Conservation (phyloP, 2,329 filamentous ascomycete genomes). For the Paraconiothyrium brasiliense region DNA sequence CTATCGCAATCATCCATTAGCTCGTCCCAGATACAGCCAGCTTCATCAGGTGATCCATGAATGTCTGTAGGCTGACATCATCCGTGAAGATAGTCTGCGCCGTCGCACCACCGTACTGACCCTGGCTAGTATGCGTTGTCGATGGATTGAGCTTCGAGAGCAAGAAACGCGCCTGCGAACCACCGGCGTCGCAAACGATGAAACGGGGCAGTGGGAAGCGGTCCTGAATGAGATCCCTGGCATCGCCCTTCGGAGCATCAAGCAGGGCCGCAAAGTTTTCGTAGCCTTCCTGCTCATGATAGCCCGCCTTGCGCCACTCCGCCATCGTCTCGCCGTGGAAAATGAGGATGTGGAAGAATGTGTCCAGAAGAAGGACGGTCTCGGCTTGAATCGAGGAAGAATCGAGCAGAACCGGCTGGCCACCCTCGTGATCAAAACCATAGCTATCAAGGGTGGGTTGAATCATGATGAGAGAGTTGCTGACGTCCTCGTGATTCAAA, state of each 20-base stretch:
- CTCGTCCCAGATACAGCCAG: slow-evolving; percentile 50
- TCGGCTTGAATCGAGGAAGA: slow-evolving; percentile 95
- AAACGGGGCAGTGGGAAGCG: slow-evolving; percentile 98
- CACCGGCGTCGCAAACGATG: slow-evolving; percentile 98
- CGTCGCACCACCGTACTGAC: slow-evolving; percentile 88
- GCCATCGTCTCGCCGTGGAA: slow-evolving; percentile 99
- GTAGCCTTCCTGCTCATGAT: slow-evolving; percentile 97
- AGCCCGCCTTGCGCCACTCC: slow-evolving; percentile 97
- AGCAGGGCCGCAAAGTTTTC: slow-evolving; percentile 92
- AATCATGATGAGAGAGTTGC: slow-evolving; percentile 98
- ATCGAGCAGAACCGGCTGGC: slow-evolving; percentile 91
- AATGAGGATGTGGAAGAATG: slow-evolving; percentile 99
- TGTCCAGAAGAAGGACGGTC: slow-evolving; percentile 92
- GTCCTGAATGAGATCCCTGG: slow-evolving; percentile 95
- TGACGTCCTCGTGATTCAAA: slow-evolving; percentile 94
- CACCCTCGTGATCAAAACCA: slow-evolving; percentile 93
- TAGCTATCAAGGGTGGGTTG: slow-evolving; percentile 98
- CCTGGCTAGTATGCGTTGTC: slow-evolving; percentile 87
- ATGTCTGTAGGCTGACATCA: slow-evolving; percentile 96
- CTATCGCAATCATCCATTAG: slow-evolving; percentile 22
- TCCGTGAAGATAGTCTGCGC: slow-evolving; percentile 99
- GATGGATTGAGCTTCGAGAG: slow-evolving; percentile 97
- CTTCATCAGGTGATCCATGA: slow-evolving; percentile 99
- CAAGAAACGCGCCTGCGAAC: slow-evolving; percentile 95
- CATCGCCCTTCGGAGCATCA: slow-evolving; percentile 95